Evolutionary conservation across 2,329 filamentous ascomycete species (phyloP).

Genomic region (Ceratocystis colombiana): DNA sequence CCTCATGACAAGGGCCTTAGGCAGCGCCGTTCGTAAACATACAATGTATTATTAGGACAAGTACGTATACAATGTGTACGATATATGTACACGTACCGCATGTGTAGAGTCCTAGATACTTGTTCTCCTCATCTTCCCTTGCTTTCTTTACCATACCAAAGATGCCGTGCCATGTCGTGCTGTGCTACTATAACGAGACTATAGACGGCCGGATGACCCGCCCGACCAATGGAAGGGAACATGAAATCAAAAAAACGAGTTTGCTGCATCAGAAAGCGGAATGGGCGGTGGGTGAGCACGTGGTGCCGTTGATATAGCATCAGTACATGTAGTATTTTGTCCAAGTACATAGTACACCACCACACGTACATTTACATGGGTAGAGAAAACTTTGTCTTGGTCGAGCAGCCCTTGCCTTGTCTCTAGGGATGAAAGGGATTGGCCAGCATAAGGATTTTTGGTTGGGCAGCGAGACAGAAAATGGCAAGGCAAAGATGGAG

Average conservation of each 20-base stretch:
- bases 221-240: neutral
- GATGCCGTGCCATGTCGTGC: no score
- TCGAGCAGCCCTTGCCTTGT: neutral
- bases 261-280: neutral
- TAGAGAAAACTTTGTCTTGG: neutral
- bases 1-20: slow-evolving; percentile 1
- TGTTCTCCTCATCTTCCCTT: neutral
- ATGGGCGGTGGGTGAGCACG: neutral
- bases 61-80: neutral
- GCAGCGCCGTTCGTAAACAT: neutral
- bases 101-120: no score
- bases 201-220: neutral
- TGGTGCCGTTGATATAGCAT: neutral
- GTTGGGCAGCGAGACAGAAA: slow-evolving; percentile 10
- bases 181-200: no score
- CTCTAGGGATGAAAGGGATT: neutral
- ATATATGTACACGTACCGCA: no score
- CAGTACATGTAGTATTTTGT: neutral
- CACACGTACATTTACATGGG: neutral
- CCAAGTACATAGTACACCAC: no score
- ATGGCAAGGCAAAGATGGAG: neutral
- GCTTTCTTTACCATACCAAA: neutral
- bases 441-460: slow-evolving; percentile 2
- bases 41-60: neutral
- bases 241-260: neutral